These are phyloP conservation scores for Thermomyces lanuginosus DNA, from an alignment of 2,329 filamentous ascomycete genomes.

Conservation along the genomic window DNA sequence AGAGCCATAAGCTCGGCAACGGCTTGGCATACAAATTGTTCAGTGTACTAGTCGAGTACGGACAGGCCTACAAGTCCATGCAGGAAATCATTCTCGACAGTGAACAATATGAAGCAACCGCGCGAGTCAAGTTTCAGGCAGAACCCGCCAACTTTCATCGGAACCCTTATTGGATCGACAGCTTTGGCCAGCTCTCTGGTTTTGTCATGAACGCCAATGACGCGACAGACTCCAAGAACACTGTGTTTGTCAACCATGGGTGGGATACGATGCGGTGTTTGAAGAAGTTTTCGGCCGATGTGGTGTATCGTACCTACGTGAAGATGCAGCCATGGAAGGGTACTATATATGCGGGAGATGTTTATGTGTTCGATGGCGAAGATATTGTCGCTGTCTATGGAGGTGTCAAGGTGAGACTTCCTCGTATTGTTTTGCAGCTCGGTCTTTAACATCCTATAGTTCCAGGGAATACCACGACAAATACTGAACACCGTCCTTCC, in stretches of 20 bases:
- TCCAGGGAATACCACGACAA: constrained; percentile 14
- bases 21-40: constrained; percentile 16
- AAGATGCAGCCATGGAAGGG: constrained; percentile 17
- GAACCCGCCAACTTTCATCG: constrained; percentile 41
- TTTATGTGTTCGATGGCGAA: constrained; percentile 32
- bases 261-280: constrained; percentile 17
- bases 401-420: constrained; percentile 26
- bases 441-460: constrained; percentile 12
- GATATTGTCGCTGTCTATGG: constrained; percentile 7
- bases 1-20: constrained; percentile 7
- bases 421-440: not conserved
- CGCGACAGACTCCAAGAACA: constrained; percentile 13
- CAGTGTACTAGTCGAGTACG: constrained; percentile 13
- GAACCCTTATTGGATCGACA: constrained; percentile 28
- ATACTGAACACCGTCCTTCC: constrained; percentile 21
- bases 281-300: constrained; percentile 10
- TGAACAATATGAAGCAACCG: constrained; percentile 12
- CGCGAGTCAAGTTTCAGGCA: constrained; percentile 24
- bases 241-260: constrained; percentile 23
- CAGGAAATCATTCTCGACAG: constrained; percentile 13
- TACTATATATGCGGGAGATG: constrained; percentile 33
- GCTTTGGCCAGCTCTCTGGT: constrained; percentile 20
- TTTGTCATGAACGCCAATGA: constrained; percentile 26
- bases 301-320: constrained; percentile 16
- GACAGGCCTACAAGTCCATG: constrained; percentile 12